phyloP scores from a whole-genome alignment of 2,329 filamentous ascomycete species.

The Fusarium anguioides region DNA sequence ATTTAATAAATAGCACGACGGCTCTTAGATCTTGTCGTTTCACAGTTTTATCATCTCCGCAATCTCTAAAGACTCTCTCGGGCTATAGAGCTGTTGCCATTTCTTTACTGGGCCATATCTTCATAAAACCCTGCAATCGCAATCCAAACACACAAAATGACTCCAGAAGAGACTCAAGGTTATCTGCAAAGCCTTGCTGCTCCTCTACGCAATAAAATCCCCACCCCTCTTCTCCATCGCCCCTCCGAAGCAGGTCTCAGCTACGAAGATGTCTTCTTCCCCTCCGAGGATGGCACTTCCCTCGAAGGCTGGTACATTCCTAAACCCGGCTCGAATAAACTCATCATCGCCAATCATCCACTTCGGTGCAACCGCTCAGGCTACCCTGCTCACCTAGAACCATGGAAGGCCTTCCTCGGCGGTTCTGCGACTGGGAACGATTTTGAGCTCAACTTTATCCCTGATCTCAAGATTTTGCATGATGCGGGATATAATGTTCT shows the following conservation, averaged over 20 bases:
- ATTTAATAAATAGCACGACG: too few species aligned
- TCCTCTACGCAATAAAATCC: not conserved
- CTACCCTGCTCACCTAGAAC: not conserved
- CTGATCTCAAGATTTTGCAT: not conserved
- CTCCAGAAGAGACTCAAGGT: not conserved
- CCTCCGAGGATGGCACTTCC: not conserved
- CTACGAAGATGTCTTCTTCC: not conserved
- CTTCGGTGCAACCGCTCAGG: constrained; percentile 1
- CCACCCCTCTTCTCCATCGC: not conserved
- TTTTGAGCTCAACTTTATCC: constrained; percentile 2
- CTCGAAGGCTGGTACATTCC: constrained; percentile 8
- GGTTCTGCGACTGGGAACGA: constrained; percentile 2
- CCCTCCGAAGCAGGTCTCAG: not conserved
- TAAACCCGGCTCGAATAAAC: not conserved
- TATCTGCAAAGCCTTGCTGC: constrained; percentile 2
- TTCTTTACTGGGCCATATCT: too few species aligned
- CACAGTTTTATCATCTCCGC: too few species aligned
- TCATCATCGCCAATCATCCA: constrained; percentile 1
- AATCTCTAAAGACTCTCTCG: too few species aligned
- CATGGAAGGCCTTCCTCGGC: constrained; percentile 1
- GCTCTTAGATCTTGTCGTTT: too few species aligned
- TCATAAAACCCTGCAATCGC: too few species aligned
- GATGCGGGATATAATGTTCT: not conserved
- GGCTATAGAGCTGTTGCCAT: too few species aligned
- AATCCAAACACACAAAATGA: not conserved